Evolutionary conservation across 164 flowering plant genomes (phyloP), one percentile per base, ranked within the genome.

Genomic region (Amborella trichopoda): DNA sequence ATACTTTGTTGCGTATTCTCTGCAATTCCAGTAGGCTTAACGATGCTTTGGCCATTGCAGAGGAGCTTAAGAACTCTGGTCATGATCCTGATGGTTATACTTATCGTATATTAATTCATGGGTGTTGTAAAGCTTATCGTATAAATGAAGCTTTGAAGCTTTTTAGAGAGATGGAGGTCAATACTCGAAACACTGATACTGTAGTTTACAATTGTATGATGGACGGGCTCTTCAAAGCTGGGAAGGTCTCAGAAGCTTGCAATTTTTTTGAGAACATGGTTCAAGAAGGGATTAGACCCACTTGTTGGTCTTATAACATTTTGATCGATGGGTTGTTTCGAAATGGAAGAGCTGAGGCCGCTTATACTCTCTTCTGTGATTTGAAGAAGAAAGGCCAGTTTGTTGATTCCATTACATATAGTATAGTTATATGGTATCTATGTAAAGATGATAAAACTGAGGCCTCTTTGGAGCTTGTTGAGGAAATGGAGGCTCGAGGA

Each of bases 401-500:
- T 68, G 94, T 88, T 22, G 95, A 88, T 69, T 80, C 67, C 37
- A 48, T 93, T 26, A 73, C 84, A 6, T 88, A 77, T 55, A 81
- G 94, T 71, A 85, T 88, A 65, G 80, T 93, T 42, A 65, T 72
- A 23, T 48, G 69, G 61, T 82, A 78, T 52, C 69, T 80, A 13
- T 74, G 86, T 54, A 72, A 58, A 61, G 95, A 82, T 62, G 74
- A 69, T 20, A 67, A 49, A 53, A 57, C 88, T 20, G 84, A 76
- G 53, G 81, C 67, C 50, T 90, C 95, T 11, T 53, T 87, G 6
- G 50, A 54, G 11, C 50, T 87, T 61, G 88, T 76, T 39, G 86
- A 84, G 44, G 99, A 93, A 61, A 93, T 93, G 96, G 91, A 82
- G 59, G 67, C 53, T 6, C 71, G 91, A 62, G 94, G 94, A 5